Percentiles rank a stretch among this genome's conserved stretches.
phyloP scores from a whole-genome alignment of 768 basidiomycete species.

The Tricholoma sp. region DNA sequence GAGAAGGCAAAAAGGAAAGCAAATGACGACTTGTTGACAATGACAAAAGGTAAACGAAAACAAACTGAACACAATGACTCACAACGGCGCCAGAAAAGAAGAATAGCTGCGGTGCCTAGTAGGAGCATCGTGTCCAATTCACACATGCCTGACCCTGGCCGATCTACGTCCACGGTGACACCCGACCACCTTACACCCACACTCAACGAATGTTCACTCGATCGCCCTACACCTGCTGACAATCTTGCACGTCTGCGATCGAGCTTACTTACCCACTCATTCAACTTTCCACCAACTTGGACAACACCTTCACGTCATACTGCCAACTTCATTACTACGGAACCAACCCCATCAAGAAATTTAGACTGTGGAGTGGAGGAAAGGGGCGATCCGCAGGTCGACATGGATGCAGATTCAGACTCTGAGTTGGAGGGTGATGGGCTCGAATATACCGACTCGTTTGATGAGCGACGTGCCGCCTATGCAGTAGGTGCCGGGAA shows the following conservation, averaged over 20 bases:
- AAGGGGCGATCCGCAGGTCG: background rate
- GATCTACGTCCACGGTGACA: too few species aligned
- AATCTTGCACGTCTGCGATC: background rate
- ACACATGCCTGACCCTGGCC: background rate
- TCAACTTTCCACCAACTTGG: background rate
- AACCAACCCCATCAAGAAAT: too few species aligned
- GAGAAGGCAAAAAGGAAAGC: background rate
- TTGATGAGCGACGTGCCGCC: background rate
- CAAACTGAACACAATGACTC: background rate
- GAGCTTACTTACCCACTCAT: background rate
- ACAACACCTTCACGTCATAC: too few species aligned
- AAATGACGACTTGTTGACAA: too few species aligned
- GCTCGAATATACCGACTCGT: background rate
- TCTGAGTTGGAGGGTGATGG: background rate
- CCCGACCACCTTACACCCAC: constrained; percentile 12
- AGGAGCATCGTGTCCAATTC: background rate
- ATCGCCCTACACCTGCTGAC: background rate
- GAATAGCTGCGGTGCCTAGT: background rate
- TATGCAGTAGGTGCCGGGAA: background rate
- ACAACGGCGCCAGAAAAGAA: background rate
- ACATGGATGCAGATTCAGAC: background rate
- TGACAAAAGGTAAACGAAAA: background rate
- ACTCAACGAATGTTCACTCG: too few species aligned
- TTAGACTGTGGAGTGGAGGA: too few species aligned
- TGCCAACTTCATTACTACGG: too few species aligned